A percentile compares a stretch with the other conserved stretches of the same genome.
phyloP scores from a whole-genome alignment of 2,329 filamentous ascomycete species.

The Scytalidium lignicola region DNA sequence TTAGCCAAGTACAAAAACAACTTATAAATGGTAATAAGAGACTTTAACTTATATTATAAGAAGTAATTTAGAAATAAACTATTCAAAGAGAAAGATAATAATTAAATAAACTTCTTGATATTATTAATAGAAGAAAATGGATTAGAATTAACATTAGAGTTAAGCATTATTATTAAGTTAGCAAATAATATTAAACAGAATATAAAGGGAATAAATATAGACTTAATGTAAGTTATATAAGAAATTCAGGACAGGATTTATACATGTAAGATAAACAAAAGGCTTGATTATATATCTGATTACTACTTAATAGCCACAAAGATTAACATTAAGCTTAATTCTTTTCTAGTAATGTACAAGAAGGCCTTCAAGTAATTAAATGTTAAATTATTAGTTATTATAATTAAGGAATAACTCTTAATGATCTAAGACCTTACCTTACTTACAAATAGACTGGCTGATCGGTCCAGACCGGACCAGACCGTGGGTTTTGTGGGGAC shows the following conservation, averaged over 20 bases:
- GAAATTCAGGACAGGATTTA: neutral
- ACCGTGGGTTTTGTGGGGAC: too few species aligned
- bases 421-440: too few species aligned
- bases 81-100: neutral
- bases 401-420: too few species aligned
- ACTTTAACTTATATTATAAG: slow-evolving; percentile 2
- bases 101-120: neutral
- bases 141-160: neutral
- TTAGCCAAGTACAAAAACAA: neutral
- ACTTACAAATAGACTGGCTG: too few species aligned
- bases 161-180: neutral
- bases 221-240: neutral
- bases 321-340: neutral
- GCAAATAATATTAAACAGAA: neutral
- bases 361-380: neutral
- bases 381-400: neutral
- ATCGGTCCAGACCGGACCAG: too few species aligned
- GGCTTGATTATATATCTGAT: slow-evolving; percentile 17
- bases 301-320: slow-evolving; percentile 17
- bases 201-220: neutral
- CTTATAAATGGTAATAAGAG: slow-evolving; percentile 1
- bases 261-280: neutral
- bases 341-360: neutral
- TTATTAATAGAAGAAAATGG: neutral
- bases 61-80: neutral